Conservation (phyloP, 2,329 filamentous ascomycete genomes). For the Sporothrix pseudoabietina region DNA sequence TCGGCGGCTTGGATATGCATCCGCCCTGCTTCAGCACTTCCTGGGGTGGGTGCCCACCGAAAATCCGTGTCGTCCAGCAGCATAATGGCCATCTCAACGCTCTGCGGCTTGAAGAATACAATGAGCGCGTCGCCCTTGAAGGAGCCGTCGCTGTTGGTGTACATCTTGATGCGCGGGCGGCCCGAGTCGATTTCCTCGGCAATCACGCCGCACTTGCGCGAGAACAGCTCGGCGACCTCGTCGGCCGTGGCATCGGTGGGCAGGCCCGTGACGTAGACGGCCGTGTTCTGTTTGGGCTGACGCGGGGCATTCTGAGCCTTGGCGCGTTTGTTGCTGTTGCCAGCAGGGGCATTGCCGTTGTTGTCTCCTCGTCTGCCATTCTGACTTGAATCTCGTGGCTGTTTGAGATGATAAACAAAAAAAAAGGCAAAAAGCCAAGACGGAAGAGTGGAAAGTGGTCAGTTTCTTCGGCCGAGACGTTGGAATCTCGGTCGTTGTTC, state of each 20-base stretch:
- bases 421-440: neutral
- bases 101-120: constrained; percentile 93
- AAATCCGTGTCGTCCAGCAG: constrained; percentile 83
- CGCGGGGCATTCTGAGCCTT: constrained; percentile 45
- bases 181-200: constrained; percentile 92
- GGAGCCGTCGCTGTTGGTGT: constrained; percentile 74
- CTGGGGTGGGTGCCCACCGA: constrained; percentile 56
- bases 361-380: constrained; percentile 20
- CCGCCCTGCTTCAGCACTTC: constrained; percentile 51
- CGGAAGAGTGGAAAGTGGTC: constrained; percentile 6
- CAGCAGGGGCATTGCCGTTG: constrained; percentile 6
- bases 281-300: constrained; percentile 72
- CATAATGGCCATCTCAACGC: constrained; percentile 82
- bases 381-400: constrained; percentile 24
- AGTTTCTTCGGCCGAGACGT: constrained; percentile 15
- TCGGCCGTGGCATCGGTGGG: constrained; percentile 75
- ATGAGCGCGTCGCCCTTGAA: constrained; percentile 94
- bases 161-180: constrained; percentile 88
- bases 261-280: constrained; percentile 87
- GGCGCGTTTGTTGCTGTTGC: constrained; percentile 31
- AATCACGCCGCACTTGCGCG: constrained; percentile 81
- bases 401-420: neutral
- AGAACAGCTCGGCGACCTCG: constrained; percentile 83
- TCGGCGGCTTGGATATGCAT: constrained; percentile 87
- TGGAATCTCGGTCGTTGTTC: neutral